Base-by-base conservation (phyloP, 805 yeast genomes). In the Saccharomycopsis fermentans region DNA sequence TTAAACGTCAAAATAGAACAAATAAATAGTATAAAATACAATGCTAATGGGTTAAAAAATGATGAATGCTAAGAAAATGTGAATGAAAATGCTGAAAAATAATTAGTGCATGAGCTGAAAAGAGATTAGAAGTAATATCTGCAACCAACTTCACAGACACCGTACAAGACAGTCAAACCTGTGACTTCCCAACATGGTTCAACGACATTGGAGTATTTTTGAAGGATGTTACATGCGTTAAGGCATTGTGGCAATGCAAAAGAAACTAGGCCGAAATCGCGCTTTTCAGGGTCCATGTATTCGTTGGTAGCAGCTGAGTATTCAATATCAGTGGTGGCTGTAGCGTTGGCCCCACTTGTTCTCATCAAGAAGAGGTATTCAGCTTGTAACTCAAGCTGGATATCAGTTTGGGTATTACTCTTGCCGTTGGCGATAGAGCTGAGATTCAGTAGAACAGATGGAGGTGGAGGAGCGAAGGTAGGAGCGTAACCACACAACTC, bases 111-210 rank as follows among this genome's bases (percentile, higher is more conserved):
- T 8, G 39, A 36, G 14, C 17, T 36, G 14, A 36, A 21, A 21
- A 21, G 12, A 24, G 6, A 43, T 36, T 55, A 55, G 24, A 55
- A 50, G 26, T 50, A 43, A 37, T 55, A 55, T n/a, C 36, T 17
- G 40, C 60, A 58, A 37, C 60, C 60, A 36, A 48, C 60, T 29
- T 40, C 50, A 50, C 60, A 58, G 32, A 58, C 60, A 29, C 54
- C 60, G 19, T 54, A 58, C n/a, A 58, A 47, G 17, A 58, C 60
- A 9, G 60, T 54, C 21, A 58, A 54, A 9, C 55, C 40, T n/a
- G 57, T 54, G n/a, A 50, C 48, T 39, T 58, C 53, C 60, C 60
- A 58, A 39, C 60, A 58, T 17, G 43, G 21, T 12, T 58, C 60
- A 21, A 58, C 54, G 26, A 32, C 35, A 29, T 58, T 58, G 34